These are phyloP conservation scores for bread wheat (Triticum aestivum) DNA, from an alignment of 176 grass and related monocot genomes.

Conservation along the genomic window DNA sequence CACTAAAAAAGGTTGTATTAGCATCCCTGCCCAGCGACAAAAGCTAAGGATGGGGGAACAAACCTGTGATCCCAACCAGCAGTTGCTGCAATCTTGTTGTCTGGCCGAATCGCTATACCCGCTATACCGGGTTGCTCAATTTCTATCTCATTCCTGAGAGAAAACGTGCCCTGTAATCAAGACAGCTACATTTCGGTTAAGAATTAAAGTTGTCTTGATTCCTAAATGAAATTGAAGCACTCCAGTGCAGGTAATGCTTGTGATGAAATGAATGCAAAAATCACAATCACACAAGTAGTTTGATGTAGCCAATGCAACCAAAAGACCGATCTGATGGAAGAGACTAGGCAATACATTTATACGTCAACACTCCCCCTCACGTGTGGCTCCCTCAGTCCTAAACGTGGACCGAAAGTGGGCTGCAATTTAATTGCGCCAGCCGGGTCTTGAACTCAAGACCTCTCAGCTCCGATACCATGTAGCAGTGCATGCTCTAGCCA, in stretches of 20 bases:
- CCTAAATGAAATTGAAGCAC: neutral
- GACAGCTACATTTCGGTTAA: neutral
- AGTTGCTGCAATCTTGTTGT: conserved; percentile 82
- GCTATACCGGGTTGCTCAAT: conserved; percentile 69
- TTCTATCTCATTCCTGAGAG: conserved; percentile 76
- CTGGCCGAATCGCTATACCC: conserved; percentile 62
- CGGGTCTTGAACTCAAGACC: too few relatives aligned
- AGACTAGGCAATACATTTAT: too few relatives aligned
- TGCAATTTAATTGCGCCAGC: too few relatives aligned
- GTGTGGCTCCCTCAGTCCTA: too few relatives aligned
- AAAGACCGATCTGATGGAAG: too few relatives aligned
- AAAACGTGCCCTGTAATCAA: conserved; percentile 54
- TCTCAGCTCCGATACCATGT: too few relatives aligned
- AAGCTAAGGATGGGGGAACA: conserved; percentile 19
- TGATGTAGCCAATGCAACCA: too few relatives aligned
- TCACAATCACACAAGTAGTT: neutral
- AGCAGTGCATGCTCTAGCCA: too few relatives aligned
- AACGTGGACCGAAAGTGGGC: too few relatives aligned
- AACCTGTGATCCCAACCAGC: conserved; percentile 98
- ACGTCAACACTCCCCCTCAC: too few relatives aligned
- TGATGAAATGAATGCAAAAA: neutral
- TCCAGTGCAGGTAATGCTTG: neutral
- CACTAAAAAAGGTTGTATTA: neutral
- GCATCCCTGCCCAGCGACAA: neutral
- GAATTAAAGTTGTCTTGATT: neutral